phyloP scores from a whole-genome alignment of 768 basidiomycete genomes.

The Mycena polygramma region DNA sequence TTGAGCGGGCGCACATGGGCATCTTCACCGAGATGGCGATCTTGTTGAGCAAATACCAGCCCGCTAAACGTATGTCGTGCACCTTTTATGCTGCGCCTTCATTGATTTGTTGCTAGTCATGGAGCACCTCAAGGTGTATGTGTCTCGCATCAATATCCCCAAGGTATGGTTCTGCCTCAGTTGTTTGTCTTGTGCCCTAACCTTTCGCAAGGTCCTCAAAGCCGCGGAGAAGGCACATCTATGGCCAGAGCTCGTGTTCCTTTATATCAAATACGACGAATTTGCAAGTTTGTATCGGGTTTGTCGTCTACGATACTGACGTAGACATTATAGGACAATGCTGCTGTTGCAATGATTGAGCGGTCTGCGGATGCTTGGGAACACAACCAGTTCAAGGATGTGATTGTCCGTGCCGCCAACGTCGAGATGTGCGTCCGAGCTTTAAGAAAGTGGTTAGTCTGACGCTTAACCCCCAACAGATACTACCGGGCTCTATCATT shows the following conservation, averaged over 20 bases:
- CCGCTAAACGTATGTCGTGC: slow-evolving; percentile 81
- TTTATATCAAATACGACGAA: slow-evolving; percentile 99
- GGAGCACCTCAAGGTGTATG: slow-evolving; percentile 98
- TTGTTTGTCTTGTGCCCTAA: neutral
- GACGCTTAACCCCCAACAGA: slow-evolving; percentile 52
- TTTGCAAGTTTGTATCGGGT: slow-evolving; percentile 64
- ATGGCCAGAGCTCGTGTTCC: slow-evolving; percentile 98
- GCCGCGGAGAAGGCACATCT: slow-evolving; percentile 96
- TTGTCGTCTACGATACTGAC: slow-evolving; percentile 7
- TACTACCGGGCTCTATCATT: slow-evolving; percentile 97
- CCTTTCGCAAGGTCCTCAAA: slow-evolving; percentile 78
- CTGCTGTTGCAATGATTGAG: slow-evolving; percentile 98
- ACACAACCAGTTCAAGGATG: slow-evolving; percentile 99
- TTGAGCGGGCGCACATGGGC: slow-evolving; percentile 99
- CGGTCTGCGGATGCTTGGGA: slow-evolving; percentile 99
- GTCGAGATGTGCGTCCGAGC: slow-evolving; percentile 84
- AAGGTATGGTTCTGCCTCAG: slow-evolving; percentile 62
- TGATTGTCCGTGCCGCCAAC: slow-evolving; percentile 96
- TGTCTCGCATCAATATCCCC: slow-evolving; percentile 97
- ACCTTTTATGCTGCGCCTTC: slow-evolving; percentile 13
- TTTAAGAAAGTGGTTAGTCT: neutral
- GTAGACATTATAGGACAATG: slow-evolving; percentile 79
- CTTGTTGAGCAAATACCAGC: slow-evolving; percentile 94
- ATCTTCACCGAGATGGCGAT: slow-evolving; percentile 97
- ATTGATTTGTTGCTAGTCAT: slow-evolving; percentile 70